A percentile compares a stretch with the other conserved stretches of the same genome.
phyloP scores from a whole-genome alignment of 495 filamentous ascomycete species.

The Xylaria nigripes region DNA sequence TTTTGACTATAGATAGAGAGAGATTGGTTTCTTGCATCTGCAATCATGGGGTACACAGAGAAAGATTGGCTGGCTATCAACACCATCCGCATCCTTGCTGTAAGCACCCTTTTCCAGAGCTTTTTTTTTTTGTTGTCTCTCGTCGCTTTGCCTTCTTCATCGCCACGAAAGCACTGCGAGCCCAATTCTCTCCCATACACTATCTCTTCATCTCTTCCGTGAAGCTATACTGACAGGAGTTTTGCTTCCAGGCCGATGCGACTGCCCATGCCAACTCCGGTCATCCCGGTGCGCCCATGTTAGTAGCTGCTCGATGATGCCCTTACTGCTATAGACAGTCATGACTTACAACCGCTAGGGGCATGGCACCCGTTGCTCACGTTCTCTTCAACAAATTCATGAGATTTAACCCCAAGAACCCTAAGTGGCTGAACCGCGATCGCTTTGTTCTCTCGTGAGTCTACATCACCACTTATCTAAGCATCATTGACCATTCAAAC shows the following conservation, averaged over 20 bases:
- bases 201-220: constrained; percentile 3
- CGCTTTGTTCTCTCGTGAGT: constrained; percentile 98
- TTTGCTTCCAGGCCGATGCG: constrained; percentile 76
- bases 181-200: constrained; percentile 2
- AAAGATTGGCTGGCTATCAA: constrained; percentile 86
- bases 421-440: constrained; percentile 92
- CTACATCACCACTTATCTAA: background rate
- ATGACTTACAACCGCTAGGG: constrained; percentile 41
- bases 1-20: constrained; percentile 6
- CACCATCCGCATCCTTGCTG: constrained; percentile 92
- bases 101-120: constrained; percentile 43
- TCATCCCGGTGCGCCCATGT: constrained; percentile 96
- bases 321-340: background rate
- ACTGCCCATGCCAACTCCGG: constrained; percentile 92
- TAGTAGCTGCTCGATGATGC: constrained; percentile 18
- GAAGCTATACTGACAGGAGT: constrained; percentile 13
- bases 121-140: background rate
- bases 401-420: constrained; percentile 99
- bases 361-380: constrained; percentile 95
- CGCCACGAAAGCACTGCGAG: constrained; percentile 13
- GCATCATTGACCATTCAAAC: background rate
- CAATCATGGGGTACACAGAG: constrained; percentile 83
- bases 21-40: constrained; percentile 20
- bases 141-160: constrained; percentile 18
- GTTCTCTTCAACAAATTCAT: constrained; percentile 98